phyloP scores from a whole-genome alignment of 345 rosid genomes.

The Pistacia atlantica region DNA sequence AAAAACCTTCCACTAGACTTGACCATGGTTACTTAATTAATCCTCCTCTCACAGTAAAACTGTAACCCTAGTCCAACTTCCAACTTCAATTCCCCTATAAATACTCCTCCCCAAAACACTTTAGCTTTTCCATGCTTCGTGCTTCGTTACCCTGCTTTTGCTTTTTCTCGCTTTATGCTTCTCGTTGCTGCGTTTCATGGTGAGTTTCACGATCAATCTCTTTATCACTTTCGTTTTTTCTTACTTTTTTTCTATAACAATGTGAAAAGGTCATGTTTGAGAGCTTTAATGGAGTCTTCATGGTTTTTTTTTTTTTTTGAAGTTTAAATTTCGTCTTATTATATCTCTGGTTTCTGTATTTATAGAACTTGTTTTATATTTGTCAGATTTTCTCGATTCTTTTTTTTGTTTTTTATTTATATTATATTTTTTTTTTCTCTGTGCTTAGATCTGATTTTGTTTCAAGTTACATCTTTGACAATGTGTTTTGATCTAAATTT shows the following conservation, averaged over 20 bases:
- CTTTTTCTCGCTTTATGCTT: not conserved
- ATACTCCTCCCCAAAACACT: constrained; percentile 9
- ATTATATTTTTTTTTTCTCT: not conserved
- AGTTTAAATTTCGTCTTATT: not conserved
- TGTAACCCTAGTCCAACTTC: not conserved
- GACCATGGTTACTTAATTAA: constrained; percentile 3
- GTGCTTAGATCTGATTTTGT: not conserved
- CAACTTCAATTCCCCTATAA: constrained; percentile 14
- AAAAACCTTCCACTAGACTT: not conserved
- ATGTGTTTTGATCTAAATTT: no score
- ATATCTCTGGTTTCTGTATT: not conserved
- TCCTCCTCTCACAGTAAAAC: no score
- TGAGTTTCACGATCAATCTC: not conserved
- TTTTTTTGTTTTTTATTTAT: not conserved
- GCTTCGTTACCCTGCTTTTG: not conserved
- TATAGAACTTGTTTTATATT: not conserved
- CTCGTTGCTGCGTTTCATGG: constrained; percentile 8
- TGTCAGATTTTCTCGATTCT: not conserved
- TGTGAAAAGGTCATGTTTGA: not conserved
- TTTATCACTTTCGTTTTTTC: not conserved
- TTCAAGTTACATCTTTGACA: not conserved
- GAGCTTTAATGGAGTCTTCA: not conserved
- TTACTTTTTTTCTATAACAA: not conserved
- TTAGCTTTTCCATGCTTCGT: not conserved
- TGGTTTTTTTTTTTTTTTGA: no score